Base-by-base conservation (phyloP, 2,329 filamentous ascomycete genomes). In the Biscogniauxia sp. region DNA sequence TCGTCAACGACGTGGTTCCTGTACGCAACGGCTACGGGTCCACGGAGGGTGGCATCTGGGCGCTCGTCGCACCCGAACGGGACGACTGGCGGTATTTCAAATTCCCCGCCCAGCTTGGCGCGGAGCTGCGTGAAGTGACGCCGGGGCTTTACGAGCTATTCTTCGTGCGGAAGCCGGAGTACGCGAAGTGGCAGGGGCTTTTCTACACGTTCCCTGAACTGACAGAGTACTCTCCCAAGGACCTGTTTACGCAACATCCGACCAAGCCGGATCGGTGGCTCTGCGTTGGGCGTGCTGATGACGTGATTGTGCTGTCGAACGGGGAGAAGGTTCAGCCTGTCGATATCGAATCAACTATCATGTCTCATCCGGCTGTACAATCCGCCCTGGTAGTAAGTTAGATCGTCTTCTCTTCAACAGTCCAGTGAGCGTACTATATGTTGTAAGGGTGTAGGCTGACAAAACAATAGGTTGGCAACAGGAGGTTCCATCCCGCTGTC, bases 131-230 rank as follows among this genome's bases (percentile, higher is more conserved):
- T 19, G 66, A 67, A 55, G 59, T 60, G 9, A 67, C 66, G 13
- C 64, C 66, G 13, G 66, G 66, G 23, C n/a, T 67, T 13, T 66
- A 57, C 37, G 66, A 67, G 25, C 23, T 67, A n/a, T 67, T 65
- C 60, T 67, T 67, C 11, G 66, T 67, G 19, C 64, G 63, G 58
- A 67, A 67, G 58, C 62, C 54, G 7, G 57, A 66, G 55, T 67
- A 65, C 45, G 66, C 66, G 52, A 62, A 62, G 13, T 67, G 64
- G 64, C 66, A 67, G 57, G 66, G 66, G 57, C 64, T 67, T 4
- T 67, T 67, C 59, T 67, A 67, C 20, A 67, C 66, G n/a, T 67
- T 67, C 59, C 64, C 66, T 23, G 66, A 67, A 32, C 61, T 65
- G 23, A 61, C 59, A 1, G 66, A 67, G 49, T 67, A 66, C 54